Base-by-base conservation (phyloP, 2,329 filamentous ascomycete genomes). In the Neocucurbitaria cava region DNA sequence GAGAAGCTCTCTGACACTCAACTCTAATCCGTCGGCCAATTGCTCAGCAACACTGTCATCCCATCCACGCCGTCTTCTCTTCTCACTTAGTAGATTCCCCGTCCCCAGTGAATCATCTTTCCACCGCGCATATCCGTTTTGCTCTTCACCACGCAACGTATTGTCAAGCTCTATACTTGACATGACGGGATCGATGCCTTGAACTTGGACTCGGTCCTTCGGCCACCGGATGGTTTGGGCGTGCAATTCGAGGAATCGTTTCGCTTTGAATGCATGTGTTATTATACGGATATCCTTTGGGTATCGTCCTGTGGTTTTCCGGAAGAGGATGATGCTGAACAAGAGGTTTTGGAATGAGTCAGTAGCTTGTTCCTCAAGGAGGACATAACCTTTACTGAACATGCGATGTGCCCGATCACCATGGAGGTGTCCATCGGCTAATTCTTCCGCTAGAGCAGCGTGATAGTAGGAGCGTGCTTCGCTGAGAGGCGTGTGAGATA, bases 331-430 rank as follows among this genome's bases (percentile, higher is more conserved):
- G 66, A 96, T 79, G 11, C 89, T 89, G 71, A 93, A 92, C 15
- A 96, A 77, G 5, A 96, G 77, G 70, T 96, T 96, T 70, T 92
- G 88, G 69, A 91, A 94, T 1, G 89, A 94, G 74, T 97, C 93
- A 1, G 94, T 86, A 0, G 93, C 91, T 49, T 84, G 82, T 8
- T 87, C 83, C 69, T 96, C 92, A 2, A 85, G 68, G 0, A 85
- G 69, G 17, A 91, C 78, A 21, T 79, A 79, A 28, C 69, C 66
- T 23, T 66, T 64, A 30, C 54, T 61, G 52, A 77, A 81, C 51
- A 76, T 45, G 47, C 65, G 18, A 50, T 60, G 51, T 23, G 66
- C 55, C 38, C 60, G 53, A 26, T 65, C 65, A 44, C 74, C 68
- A 28, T 61, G 62, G 11, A 51, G 42, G 9, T 67, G 60, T n/a